Evolutionary conservation across 306 rosid species (phyloP).

Genomic region (Rosa multiflora): DNA sequence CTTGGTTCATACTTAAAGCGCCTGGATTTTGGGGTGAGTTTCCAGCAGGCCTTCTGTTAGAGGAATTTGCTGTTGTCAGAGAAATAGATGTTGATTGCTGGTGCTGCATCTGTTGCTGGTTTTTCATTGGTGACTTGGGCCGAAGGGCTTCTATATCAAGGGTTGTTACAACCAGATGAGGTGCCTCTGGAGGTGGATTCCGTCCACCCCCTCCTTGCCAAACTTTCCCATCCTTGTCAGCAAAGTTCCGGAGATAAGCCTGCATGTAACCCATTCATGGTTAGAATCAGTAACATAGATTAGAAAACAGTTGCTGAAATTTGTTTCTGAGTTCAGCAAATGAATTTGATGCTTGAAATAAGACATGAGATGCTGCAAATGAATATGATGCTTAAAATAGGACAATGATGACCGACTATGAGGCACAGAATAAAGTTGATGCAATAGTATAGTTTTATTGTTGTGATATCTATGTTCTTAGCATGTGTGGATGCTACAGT

Average conservation of each 20-base stretch:
- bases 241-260: conserved; percentile 77
- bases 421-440: not conserved
- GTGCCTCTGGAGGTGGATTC: conserved; percentile 96
- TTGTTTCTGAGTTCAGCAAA: not conserved
- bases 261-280: conserved; percentile 35
- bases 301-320: conserved; percentile 7
- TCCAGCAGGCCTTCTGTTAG: conserved; percentile 77
- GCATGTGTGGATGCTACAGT: not conserved
- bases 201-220: conserved; percentile 99
- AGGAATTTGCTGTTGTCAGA: conserved; percentile 47
- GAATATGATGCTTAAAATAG: not conserved
- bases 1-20: conserved; percentile 48
- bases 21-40: conserved; percentile 69
- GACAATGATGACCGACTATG: not conserved
- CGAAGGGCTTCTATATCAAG: conserved; percentile 91
- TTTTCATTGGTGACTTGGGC: conserved; percentile 99
- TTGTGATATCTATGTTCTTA: not conserved
- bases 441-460: not conserved
- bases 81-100: conserved; percentile 67
- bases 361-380: too few relatives aligned
- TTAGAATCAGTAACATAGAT: conserved; percentile 28
- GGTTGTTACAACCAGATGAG: conserved; percentile 92
- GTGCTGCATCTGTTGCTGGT: conserved; percentile 94
- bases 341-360: too few relatives aligned
- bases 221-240: conserved; percentile 94